These are phyloP conservation scores for Pythium volutum DNA, from an alignment of 352 stramenopile genomes.

Conservation along the genomic window DNA sequence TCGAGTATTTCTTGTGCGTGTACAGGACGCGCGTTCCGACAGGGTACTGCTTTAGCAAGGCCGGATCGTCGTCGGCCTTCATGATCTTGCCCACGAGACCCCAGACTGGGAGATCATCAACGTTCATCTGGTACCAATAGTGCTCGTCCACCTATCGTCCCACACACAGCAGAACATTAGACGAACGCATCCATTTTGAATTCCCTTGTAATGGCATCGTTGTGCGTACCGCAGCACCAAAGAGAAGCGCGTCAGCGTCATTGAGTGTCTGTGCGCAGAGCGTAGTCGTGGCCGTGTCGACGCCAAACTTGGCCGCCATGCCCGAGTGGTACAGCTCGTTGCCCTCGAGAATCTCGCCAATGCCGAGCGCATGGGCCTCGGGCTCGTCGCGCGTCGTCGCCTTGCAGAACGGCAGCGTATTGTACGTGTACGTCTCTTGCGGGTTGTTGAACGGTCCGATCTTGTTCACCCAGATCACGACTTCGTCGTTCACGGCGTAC, in stretches of 20 bases:
- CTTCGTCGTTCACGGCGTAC: constrained; percentile 72
- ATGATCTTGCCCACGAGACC: constrained; percentile 97
- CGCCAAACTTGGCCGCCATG: constrained; percentile 74
- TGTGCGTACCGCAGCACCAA: constrained; percentile 63
- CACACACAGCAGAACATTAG: neutral
- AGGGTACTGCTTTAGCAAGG: constrained; percentile 78
- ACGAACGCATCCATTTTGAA: neutral
- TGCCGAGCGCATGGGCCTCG: constrained; percentile 81
- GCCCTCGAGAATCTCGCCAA: constrained; percentile 95
- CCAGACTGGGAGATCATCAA: constrained; percentile 98
- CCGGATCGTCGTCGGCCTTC: constrained; percentile 80
- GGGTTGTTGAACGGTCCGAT: constrained; percentile 96
- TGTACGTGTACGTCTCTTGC: constrained; percentile 99
- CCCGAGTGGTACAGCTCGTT: constrained; percentile 94
- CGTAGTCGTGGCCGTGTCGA: constrained; percentile 60
- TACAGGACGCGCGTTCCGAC: constrained; percentile 91
- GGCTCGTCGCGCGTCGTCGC: constrained; percentile 80
- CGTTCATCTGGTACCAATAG: constrained; percentile 99
- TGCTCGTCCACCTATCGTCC: constrained; percentile 90
- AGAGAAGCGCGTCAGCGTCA: constrained; percentile 72
- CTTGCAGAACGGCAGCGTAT: constrained; percentile 97
- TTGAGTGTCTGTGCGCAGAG: constrained; percentile 73
- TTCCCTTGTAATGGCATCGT: too few species aligned
- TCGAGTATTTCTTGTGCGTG: constrained; percentile 95
- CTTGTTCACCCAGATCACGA: constrained; percentile 97